Conservation (phyloP, 345 rosid species). For the Orychophragmus violaceus region DNA sequence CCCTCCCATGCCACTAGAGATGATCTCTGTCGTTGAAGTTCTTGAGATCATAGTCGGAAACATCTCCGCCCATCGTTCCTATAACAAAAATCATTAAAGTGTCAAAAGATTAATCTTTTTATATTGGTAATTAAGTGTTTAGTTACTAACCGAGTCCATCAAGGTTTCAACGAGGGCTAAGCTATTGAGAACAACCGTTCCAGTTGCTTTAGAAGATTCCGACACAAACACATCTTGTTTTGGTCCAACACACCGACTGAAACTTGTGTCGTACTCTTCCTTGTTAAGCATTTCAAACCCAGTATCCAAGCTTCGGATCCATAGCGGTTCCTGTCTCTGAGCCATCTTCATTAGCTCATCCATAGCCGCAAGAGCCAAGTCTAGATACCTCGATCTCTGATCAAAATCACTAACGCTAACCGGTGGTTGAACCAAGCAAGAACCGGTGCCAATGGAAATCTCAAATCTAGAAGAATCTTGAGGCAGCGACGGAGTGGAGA, state of each 20-base stretch:
- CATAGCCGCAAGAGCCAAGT: conserved; percentile 83
- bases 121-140: too few relatives aligned
- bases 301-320: conserved; percentile 57
- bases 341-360: conserved; percentile 83
- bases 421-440: conserved; percentile 17
- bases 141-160: conserved; percentile 78
- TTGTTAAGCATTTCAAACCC: conserved; percentile 50
- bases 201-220: conserved; percentile 79
- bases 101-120: too few relatives aligned
- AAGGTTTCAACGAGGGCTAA: conserved; percentile 83
- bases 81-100: neutral
- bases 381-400: conserved; percentile 64
- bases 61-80: conserved; percentile 98
- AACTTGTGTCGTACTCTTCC: conserved; percentile 61
- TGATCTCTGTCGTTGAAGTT: conserved; percentile 63
- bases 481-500: neutral
- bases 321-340: conserved; percentile 69
- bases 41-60: conserved; percentile 84
- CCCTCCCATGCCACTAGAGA: conserved; percentile 81
- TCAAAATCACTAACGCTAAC: conserved; percentile 38
- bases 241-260: conserved; percentile 63
- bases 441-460: conserved; percentile 34
- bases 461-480: conserved; percentile 7
- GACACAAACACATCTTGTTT: conserved; percentile 61
- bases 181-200: conserved; percentile 81